Evolutionary conservation across 805 yeast species (phyloP).

Genomic region (Myxozyma kluyveri): DNA sequence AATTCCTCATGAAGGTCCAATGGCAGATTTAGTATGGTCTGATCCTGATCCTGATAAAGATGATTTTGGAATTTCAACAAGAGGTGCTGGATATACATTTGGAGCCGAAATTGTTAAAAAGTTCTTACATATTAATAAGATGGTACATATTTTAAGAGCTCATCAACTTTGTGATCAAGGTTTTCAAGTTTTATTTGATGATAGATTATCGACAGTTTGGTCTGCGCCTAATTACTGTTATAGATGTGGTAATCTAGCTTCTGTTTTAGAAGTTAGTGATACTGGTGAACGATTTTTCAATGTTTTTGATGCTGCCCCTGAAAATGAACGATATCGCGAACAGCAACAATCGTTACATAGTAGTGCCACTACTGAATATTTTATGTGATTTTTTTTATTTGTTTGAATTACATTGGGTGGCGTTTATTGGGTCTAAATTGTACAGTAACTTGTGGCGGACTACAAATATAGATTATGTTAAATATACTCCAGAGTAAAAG

Average conservation of each 20-base stretch:
- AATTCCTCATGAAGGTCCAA: constrained; percentile 98
- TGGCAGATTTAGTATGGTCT: constrained; percentile 98
- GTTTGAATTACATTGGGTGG: not conserved
- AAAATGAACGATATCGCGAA: constrained; percentile 57
- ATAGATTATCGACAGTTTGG: constrained; percentile 94
- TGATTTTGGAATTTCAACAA: constrained; percentile 83
- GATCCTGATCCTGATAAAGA: constrained; percentile 84
- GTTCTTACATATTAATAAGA: constrained; percentile 71
- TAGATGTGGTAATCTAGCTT: constrained; percentile 94
- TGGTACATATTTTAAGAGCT: constrained; percentile 83
- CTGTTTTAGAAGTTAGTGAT: constrained; percentile 83
- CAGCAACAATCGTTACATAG: constrained; percentile 22
- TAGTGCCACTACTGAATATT: constrained; percentile 21
- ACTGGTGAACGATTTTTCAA: constrained; percentile 73
- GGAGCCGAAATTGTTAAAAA: constrained; percentile 88
- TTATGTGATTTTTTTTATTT: constrained; percentile 12
- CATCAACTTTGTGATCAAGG: constrained; percentile 98
- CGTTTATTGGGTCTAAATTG: not conserved
- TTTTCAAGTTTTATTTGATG: constrained; percentile 85
- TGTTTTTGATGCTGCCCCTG: constrained; percentile 97
- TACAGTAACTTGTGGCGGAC: not conserved
- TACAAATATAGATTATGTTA: not conserved
- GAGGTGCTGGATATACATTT: constrained; percentile 98
- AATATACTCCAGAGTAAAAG: not conserved
- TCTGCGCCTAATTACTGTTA: constrained; percentile 98